Evolutionary conservation across 2,329 filamentous ascomycete species (phyloP).

Genomic region (Anisogramma anomala): DNA sequence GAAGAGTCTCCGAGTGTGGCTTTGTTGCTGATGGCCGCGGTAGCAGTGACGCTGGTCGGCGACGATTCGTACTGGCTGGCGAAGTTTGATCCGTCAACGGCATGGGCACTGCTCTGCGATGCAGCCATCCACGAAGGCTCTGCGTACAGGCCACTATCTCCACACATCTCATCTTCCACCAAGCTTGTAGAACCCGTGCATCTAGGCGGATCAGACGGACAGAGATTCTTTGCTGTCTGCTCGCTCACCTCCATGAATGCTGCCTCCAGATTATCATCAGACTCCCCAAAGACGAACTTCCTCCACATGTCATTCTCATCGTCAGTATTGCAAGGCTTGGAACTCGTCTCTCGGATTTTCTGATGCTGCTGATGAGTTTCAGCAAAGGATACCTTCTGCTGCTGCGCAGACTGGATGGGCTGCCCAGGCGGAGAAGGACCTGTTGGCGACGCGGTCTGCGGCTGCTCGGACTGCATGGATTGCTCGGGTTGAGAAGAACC

Average conservation of each 20-base stretch:
- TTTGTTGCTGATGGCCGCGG: constrained; percentile 9
- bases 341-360: neutral
- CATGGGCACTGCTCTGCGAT: neutral
- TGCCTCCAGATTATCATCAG: constrained; percentile 9
- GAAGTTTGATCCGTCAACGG: neutral
- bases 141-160: constrained; percentile 3
- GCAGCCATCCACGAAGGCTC: constrained; percentile 7
- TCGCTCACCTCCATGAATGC: constrained; percentile 17
- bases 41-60: neutral
- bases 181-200: too few species aligned
- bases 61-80: neutral
- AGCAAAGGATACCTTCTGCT: too few species aligned
- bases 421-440: too few species aligned
- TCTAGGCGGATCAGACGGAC: constrained; percentile 11
- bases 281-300: constrained; percentile 19
- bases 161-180: constrained; percentile 2
- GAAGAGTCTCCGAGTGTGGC: constrained; percentile 4
- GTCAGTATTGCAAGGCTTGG: neutral
- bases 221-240: constrained; percentile 14
- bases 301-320: constrained; percentile 19
- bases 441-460: too few species aligned
- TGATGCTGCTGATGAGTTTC: constrained; percentile 12
- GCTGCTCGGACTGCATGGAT: neutral
- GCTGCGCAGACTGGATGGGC: too few species aligned
- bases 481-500: neutral